Evolutionary conservation across 2,329 filamentous ascomycete species (phyloP), one percentile per base, ranked within the genome.

Genomic region (Talaromyces sp.): DNA sequence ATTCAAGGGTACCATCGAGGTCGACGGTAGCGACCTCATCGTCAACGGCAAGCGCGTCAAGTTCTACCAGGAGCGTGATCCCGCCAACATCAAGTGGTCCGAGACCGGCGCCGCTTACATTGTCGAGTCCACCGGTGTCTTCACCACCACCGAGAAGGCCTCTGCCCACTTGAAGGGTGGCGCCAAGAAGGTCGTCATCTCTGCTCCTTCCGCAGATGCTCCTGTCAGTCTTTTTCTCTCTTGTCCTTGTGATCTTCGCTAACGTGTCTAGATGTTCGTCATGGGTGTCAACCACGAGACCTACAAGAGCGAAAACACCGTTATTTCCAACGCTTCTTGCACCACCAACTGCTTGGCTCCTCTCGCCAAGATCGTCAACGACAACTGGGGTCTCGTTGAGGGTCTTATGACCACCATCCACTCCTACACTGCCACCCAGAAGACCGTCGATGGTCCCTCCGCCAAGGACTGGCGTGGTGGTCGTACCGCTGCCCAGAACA

Each of bases 301-400:
- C 76, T 98, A 98, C 90, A 94, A 91, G 82, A 89, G 90, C 80
- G 91, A 91, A 80, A 87, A 95, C 82, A 85, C 92, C 76, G 90
- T 99, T 81, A 92, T 98, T 85, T 98, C 95, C 85, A 99, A 99
- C 87, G 95, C 95, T 76, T 98, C 95, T 75, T 98, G 95, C 92
- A 99, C 95, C 82, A 98, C 95, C 87, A 99, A 99, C 92, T 98
- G 95, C 90, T 85, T 99, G 83, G 95, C 95, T 82, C 95, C 95
- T 80, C 91, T 99, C 72, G 95, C 95, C 86, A 99, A 98, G 91
- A 93, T 98, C 78, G 88, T 99, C 85, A 86, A 99, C 88, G 94
- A 98, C 88, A 96, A 97, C 83, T 99, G 90, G 86, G 90, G 87
- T 82, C 95, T 99, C 81, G 83, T 97, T 78, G 95, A 99, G 88